Conservation (phyloP, 2,329 filamentous ascomycete genomes). For the Nemania sp. region DNA sequence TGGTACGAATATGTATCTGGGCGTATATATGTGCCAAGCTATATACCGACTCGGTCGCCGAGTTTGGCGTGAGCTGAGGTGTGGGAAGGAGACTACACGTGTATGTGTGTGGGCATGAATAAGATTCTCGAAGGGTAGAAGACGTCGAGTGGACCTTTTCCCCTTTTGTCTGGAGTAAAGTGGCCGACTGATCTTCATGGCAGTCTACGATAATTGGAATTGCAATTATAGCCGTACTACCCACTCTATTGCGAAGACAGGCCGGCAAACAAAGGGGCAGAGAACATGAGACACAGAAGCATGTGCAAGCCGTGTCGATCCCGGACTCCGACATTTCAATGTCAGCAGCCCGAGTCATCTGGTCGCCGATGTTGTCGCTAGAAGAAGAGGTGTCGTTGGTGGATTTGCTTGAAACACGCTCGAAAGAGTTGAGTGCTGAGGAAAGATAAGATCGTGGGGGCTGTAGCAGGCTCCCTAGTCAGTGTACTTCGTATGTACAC, state of each 20-base stretch:
- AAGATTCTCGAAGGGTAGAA: background rate
- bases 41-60: slow-evolving; percentile 14
- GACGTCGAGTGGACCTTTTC: too few species aligned
- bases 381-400: background rate
- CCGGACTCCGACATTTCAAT: background rate
- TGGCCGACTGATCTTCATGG: background rate
- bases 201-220: background rate
- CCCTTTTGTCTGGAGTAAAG: too few species aligned
- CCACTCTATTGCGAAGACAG: background rate
- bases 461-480: too few species aligned
- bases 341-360: background rate
- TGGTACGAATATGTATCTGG: too few species aligned
- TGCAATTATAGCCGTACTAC: background rate
- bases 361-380: background rate
- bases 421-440: too few species aligned
- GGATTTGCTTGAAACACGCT: too few species aligned
- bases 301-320: background rate
- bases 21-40: too few species aligned
- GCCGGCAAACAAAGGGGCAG: background rate
- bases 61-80: slow-evolving; percentile 3
- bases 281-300: background rate
- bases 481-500: too few species aligned
- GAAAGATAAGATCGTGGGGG: background rate
- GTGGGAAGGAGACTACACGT: background rate
- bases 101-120: background rate